Evolutionary conservation across 1,284 basidiomycete species (phyloP), one percentile per base, ranked within the genome.

Genomic region (Trametes hirsuta): DNA sequence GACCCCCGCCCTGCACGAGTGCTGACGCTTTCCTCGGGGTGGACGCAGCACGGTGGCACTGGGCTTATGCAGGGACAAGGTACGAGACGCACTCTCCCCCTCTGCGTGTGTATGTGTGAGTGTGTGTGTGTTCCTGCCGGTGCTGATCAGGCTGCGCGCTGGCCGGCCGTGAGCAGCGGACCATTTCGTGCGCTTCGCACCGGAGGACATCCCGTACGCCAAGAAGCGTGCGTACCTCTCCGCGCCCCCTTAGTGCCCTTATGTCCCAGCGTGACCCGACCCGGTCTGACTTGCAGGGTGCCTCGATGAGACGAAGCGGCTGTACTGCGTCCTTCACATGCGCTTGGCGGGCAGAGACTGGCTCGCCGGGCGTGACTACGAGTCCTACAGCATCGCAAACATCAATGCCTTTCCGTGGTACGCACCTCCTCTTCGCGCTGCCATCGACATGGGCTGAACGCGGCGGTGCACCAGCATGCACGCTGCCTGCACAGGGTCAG

Each of bases 41-140:
- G 2, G 37, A 30, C 66, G 34, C 67, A 86, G 82, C 85, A 88
- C 67, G 86, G 86, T 6, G 86, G 85, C 10, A 71, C 88, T 40
- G 86, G 87, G 3, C 87, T 87, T 2, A 90, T 89, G 86, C 85
- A 88, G 75, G 88, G 88, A 30, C 89, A 92, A 77, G 67, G 70
- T 70, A 44, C 47, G 62, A 35, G 22, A 36, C 36, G 36, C 22
- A 25, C 37, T 18, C 12, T 10, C 18, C 9, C 25, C 21, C 22
- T 10, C 47, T 15, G 8, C 30, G 11, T 44, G 30, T 30, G 30
- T 15, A 4, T 37, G 11, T 44, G 30, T 30, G 30, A 4, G 30
- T 30, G 30, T 30, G 30, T 30, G 8, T 30, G 30, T 8, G 30
- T 30, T 4, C 30, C 21, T 46, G 47, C 30, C 48, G 35, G 24